These are phyloP conservation scores for Stereum hirsutum DNA, from an alignment of 1,284 basidiomycete genomes.

Conservation along the genomic window DNA sequence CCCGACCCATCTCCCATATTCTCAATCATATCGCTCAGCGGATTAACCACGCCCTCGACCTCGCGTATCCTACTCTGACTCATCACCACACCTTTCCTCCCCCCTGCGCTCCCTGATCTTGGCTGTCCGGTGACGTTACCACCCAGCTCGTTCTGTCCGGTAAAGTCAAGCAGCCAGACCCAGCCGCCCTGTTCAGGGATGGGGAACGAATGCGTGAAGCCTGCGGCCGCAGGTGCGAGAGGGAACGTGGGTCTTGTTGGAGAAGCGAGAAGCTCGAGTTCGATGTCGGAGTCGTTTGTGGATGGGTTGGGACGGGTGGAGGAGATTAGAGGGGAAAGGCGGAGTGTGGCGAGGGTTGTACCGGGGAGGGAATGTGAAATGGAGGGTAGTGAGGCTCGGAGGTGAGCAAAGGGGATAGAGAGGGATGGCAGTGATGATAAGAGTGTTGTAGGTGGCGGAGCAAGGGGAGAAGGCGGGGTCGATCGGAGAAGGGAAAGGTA, in stretches of 20 bases:
- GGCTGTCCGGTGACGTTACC: conserved; percentile 40
- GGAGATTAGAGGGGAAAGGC: conserved; percentile 28
- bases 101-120: no score
- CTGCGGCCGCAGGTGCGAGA: conserved; percentile 26
- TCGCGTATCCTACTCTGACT: conserved; percentile 63
- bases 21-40: conserved; percentile 34
- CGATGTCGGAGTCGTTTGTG: no score
- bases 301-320: conserved; percentile 12
- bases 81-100: no score
- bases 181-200: conserved; percentile 23
- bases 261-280: conserved; percentile 12
- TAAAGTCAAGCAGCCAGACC: conserved; percentile 67
- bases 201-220: conserved; percentile 42
- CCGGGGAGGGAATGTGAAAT: conserved; percentile 31
- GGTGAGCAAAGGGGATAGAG: conserved; percentile 41
- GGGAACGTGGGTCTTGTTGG: conserved; percentile 14
- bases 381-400: conserved; percentile 37
- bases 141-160: no score
- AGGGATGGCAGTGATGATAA: conserved; percentile 24
- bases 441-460: conserved; percentile 11
- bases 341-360: conserved; percentile 47
- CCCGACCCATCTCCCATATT: conserved; percentile 29
- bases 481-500: conserved; percentile 43
- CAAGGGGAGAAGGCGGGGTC: conserved; percentile 10
- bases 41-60: conserved; percentile 52